Evolutionary conservation across 2,329 filamentous ascomycete species (phyloP).

Genomic region (Graphilbum sp.): DNA sequence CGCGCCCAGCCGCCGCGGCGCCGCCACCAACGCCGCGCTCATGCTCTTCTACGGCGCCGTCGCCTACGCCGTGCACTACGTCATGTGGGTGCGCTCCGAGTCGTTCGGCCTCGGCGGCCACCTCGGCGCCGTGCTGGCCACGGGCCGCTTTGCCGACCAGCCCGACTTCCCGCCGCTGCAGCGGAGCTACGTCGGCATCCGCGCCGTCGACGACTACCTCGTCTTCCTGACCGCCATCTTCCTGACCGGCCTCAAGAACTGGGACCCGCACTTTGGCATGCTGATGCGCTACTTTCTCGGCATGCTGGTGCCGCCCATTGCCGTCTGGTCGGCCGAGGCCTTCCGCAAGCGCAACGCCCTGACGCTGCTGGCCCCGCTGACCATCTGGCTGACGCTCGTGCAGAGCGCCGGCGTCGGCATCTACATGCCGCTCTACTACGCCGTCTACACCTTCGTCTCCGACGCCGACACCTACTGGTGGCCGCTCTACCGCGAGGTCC

Average conservation of each 20-base stretch:
- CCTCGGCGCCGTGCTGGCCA: slow-evolving; percentile 1
- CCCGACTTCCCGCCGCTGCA: slow-evolving; percentile 1
- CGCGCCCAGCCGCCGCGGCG: background rate
- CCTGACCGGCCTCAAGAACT: slow-evolving; percentile 2
- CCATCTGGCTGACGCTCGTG: slow-evolving; percentile 2
- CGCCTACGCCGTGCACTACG: background rate
- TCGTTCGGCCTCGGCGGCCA: slow-evolving; percentile 1
- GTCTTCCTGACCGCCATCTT: slow-evolving; percentile 4
- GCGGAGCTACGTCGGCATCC: slow-evolving; percentile 3
- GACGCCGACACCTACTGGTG: slow-evolving; percentile 5
- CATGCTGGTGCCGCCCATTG: slow-evolving; percentile 1
- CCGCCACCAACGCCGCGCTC: background rate
- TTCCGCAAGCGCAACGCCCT: slow-evolving; percentile 6
- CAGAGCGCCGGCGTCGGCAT: slow-evolving; percentile 4
- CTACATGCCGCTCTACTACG: slow-evolving; percentile 6
- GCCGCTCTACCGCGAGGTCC: slow-evolving; percentile 4
- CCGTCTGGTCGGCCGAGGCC: slow-evolving; percentile 8
- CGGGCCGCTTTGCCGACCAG: slow-evolving; percentile 1
- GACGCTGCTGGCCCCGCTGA: slow-evolving; percentile 2
- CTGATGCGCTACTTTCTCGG: slow-evolving; percentile 5
- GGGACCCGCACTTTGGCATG: slow-evolving; percentile 1
- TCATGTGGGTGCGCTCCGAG: slow-evolving; percentile 2
- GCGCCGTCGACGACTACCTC: slow-evolving; percentile 3
- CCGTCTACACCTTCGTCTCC: slow-evolving; percentile 3
- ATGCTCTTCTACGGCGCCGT: slow-evolving; percentile 1